Evolutionary conservation across 2,329 filamentous ascomycete genomes (phyloP).

Genomic region (Aspergillus aculeatus): DNA sequence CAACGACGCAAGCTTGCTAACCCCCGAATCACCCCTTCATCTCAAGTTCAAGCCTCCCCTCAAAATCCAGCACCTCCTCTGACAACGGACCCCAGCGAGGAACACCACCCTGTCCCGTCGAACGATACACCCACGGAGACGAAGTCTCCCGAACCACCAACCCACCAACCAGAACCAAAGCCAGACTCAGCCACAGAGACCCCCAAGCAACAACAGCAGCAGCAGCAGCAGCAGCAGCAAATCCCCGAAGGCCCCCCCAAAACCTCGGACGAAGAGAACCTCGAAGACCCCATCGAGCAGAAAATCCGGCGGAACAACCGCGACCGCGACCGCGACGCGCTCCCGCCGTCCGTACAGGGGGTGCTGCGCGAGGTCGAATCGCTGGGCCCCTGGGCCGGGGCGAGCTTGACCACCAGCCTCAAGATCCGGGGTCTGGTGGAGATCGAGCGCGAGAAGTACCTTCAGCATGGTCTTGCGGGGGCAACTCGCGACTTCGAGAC

Average conservation of each 20-base stretch:
- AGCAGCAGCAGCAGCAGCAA: neutral
- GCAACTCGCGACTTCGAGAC: constrained; percentile 45
- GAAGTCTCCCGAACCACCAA: no score
- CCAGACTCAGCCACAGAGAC: no score
- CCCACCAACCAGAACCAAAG: no score
- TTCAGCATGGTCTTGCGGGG: constrained; percentile 50
- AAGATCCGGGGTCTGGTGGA: constrained; percentile 62
- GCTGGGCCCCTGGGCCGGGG: constrained; percentile 64
- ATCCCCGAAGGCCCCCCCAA: constrained; percentile 9
- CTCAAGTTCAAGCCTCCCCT: neutral
- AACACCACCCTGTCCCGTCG: no score
- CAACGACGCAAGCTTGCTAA: constrained; percentile 46
- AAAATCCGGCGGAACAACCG: constrained; percentile 41
- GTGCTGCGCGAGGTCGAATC: constrained; percentile 57
- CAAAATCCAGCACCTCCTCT: no score
- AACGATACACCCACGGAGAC: no score
- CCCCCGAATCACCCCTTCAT: constrained; percentile 26
- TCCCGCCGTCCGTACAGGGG: constrained; percentile 36
- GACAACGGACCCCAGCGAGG: no score
- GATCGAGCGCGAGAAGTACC: constrained; percentile 63
- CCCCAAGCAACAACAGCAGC: neutral
- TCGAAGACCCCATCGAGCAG: constrained; percentile 45
- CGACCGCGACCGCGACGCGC: constrained; percentile 22
- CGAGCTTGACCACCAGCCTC: constrained; percentile 59
- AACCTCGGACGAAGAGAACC: constrained; percentile 14